Evolutionary conservation across 805 yeast species (phyloP).

Genomic region (Teunomyces kruisii): DNA sequence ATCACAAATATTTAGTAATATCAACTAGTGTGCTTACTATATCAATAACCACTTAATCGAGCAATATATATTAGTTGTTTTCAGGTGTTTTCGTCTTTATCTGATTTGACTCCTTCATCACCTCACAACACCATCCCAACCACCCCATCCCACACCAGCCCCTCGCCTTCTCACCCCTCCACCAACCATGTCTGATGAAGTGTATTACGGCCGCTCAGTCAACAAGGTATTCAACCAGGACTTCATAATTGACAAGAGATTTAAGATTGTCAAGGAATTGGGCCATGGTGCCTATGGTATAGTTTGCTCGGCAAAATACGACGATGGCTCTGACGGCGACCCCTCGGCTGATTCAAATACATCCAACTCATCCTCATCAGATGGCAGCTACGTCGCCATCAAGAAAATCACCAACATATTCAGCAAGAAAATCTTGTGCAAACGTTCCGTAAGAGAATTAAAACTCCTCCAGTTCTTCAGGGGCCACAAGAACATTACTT

Average conservation of each 20-base stretch:
- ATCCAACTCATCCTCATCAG: slow-evolving; percentile 17
- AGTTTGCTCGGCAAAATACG: slow-evolving; percentile 91
- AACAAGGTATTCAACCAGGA: slow-evolving; percentile 68
- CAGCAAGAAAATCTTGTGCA: slow-evolving; percentile 85
- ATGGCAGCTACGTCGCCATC: slow-evolving; percentile 69
- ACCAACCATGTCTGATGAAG: slow-evolving; percentile 4
- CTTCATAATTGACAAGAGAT: slow-evolving; percentile 85
- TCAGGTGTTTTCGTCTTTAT: too few relatives aligned
- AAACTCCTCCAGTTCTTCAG: slow-evolving; percentile 89
- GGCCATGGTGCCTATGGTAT: slow-evolving; percentile 99
- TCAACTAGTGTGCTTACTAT: not conserved
- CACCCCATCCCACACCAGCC: not conserved
- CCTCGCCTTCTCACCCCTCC: not conserved
- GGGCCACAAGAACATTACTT: slow-evolving; percentile 95
- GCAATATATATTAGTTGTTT: too few relatives aligned
- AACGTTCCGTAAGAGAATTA: slow-evolving; percentile 87
- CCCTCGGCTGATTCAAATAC: slow-evolving; percentile 5
- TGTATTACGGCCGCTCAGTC: slow-evolving; percentile 33
- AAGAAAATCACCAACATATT: slow-evolving; percentile 95
- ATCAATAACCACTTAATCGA: too few relatives aligned
- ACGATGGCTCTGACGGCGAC: slow-evolving; percentile 53
- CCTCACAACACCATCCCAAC: not conserved
- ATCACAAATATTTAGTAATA: not conserved
- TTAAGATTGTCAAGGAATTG: slow-evolving; percentile 85
- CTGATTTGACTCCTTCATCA: too few relatives aligned